These are phyloP conservation scores for Backusella morwellensis DNA, from an alignment of 192 early-diverging fungal genomes.

Conservation along the genomic window DNA sequence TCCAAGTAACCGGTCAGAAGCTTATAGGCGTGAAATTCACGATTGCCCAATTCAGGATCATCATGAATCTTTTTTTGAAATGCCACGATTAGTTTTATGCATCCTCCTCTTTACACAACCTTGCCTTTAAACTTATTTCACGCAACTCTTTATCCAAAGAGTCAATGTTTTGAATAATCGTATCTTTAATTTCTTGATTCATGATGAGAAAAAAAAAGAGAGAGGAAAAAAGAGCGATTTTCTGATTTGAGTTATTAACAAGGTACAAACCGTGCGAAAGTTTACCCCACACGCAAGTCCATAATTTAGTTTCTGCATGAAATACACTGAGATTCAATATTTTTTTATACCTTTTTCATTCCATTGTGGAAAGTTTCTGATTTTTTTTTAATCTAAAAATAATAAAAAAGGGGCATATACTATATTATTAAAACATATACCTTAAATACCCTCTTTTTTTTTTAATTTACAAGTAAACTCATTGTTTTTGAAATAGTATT, in stretches of 20 bases:
- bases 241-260: not conserved
- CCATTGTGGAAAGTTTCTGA: not conserved
- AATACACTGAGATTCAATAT: not conserved
- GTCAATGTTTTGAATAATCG: slow-evolving; percentile 11
- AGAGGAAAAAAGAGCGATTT: not conserved
- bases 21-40: slow-evolving; percentile 61
- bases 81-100: no score
- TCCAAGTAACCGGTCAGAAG: slow-evolving; percentile 64
- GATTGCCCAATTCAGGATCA: slow-evolving; percentile 52
- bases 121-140: slow-evolving; percentile 45
- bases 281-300: not conserved
- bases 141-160: slow-evolving; percentile 33
- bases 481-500: no score
- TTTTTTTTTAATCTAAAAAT: not conserved
- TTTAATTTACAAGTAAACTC: no score
- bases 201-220: not conserved
- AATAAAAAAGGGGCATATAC: no score
- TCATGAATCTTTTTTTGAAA: slow-evolving; percentile 42
- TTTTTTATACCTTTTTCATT: not conserved
- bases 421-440: no score
- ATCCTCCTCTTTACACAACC: not conserved
- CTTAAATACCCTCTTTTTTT: no score
- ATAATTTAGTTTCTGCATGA: not conserved
- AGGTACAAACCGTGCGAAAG: not conserved
- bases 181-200: slow-evolving; percentile 11